Percentiles rank a stretch among this genome's conserved stretches.
phyloP scores from a whole-genome alignment of 768 basidiomycete species.

The Hypholoma sublateritium region DNA sequence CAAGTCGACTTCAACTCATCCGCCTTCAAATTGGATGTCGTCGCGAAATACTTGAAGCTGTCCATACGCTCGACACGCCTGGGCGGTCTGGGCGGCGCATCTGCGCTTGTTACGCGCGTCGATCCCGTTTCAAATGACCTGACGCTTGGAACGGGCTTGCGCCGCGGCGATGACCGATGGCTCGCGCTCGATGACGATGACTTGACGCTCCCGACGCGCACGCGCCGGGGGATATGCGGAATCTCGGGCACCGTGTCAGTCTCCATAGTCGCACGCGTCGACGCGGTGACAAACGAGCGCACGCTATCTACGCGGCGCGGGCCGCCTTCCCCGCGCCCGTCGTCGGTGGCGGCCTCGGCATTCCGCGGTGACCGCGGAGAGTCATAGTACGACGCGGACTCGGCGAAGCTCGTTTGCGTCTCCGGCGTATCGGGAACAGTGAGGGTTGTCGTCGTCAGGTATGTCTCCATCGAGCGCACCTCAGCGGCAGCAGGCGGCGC shows the following conservation, averaged over 20 bases:
- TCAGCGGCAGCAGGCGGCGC: background rate
- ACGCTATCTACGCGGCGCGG: background rate
- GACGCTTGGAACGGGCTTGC: conserved; percentile 10
- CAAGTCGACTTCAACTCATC: conserved; percentile 20
- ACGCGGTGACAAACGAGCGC: conserved; percentile 1
- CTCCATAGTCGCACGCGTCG: background rate
- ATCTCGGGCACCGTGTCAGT: background rate
- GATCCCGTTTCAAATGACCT: conserved; percentile 5
- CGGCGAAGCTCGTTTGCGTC: conserved; percentile 12
- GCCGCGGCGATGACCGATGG: conserved; percentile 3
- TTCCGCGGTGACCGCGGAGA: conserved; percentile 6
- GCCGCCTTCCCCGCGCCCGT: background rate
- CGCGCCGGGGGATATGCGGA: background rate
- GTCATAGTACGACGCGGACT: conserved; percentile 8
- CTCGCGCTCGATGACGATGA: conserved; percentile 14
- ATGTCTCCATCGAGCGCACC: conserved; percentile 10
- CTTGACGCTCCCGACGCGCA: conserved; percentile 10
- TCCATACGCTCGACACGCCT: conserved; percentile 1
- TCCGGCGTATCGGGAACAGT: conserved; percentile 12
- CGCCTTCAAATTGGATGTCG: conserved; percentile 9
- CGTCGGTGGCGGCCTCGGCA: background rate
- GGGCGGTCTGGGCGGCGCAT: background rate
- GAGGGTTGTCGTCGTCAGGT: conserved; percentile 11
- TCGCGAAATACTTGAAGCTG: conserved; percentile 5
- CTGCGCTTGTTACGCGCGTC: background rate